Conservation (phyloP, 768 basidiomycete genomes). For the Mycena epipterygia region DNA sequence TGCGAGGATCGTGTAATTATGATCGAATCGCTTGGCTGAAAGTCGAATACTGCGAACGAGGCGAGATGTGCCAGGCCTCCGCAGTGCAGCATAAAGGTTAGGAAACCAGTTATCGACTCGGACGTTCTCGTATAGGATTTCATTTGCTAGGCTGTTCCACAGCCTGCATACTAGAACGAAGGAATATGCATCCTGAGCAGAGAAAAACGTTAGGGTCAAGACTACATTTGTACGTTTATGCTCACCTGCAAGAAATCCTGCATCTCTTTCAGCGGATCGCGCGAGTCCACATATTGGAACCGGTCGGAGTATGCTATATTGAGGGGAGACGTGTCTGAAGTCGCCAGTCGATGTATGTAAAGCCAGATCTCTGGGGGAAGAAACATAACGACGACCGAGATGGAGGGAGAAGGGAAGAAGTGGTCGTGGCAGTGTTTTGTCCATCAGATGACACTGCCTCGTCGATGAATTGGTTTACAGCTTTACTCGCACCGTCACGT, state of each 20-base stretch:
- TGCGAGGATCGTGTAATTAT: conserved; percentile 18
- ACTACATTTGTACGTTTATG: neutral
- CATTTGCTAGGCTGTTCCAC: conserved; percentile 24
- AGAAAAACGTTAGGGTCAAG: neutral
- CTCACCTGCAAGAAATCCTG: conserved; percentile 18
- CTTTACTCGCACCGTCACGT: no score
- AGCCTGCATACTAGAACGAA: conserved; percentile 26
- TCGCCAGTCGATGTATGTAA: conserved; percentile 25
- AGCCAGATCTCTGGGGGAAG: conserved; percentile 34
- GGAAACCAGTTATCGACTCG: neutral
- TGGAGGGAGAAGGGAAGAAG: neutral
- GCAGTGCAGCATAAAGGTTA: neutral
- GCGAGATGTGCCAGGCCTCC: neutral
- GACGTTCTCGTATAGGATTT: conserved; percentile 28
- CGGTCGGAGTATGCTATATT: neutral
- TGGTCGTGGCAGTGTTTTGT: neutral
- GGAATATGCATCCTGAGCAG: conserved; percentile 6
- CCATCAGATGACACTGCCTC: no score
- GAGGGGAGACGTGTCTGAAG: conserved; percentile 17
- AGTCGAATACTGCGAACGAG: conserved; percentile 29
- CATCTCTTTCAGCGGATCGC: conserved; percentile 17
- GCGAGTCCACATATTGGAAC: neutral
- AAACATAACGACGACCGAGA: neutral
- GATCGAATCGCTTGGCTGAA: conserved; percentile 8
- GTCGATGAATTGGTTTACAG: no score